Evolutionary conservation across 495 filamentous ascomycete genomes (phyloP).

Genomic region (Lasiosphaeria ovina): DNA sequence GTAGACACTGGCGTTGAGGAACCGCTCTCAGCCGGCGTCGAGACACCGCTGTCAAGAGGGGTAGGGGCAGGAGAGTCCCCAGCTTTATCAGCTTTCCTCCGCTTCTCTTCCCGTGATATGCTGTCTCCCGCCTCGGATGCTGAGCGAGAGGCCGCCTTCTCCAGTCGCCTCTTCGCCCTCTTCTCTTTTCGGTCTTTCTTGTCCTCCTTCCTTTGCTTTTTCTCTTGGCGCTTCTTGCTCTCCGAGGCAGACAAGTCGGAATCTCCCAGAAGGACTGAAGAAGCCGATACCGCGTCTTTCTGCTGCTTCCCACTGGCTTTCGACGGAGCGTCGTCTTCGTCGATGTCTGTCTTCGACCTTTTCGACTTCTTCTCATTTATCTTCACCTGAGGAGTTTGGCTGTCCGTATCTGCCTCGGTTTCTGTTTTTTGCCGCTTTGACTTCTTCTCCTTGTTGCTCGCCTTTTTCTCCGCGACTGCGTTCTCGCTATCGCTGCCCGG

Average conservation of each 20-base stretch:
- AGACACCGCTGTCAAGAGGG: constrained; percentile 24
- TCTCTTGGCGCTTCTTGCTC: constrained; percentile 37
- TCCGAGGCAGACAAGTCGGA: constrained; percentile 10
- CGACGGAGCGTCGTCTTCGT: constrained; percentile 20
- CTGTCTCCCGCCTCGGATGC: constrained; percentile 20
- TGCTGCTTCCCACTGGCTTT: no score
- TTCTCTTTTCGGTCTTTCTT: constrained; percentile 49
- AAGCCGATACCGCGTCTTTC: no score
- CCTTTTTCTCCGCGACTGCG: constrained; percentile 32
- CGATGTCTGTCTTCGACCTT: constrained; percentile 28
- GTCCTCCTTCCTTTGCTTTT: constrained; percentile 33
- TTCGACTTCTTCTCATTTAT: constrained; percentile 42
- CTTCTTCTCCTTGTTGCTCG: constrained; percentile 35
- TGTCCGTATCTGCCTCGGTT: constrained; percentile 27
- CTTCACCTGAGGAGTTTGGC: constrained; percentile 26
- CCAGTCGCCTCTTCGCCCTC: constrained; percentile 43
- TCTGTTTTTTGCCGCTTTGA: constrained; percentile 42
- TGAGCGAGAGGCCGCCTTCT: constrained; percentile 37
- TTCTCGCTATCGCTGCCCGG: constrained; percentile 26
- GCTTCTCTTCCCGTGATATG: constrained; percentile 25
- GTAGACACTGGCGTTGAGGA: constrained; percentile 40
- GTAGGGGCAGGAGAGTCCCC: constrained; percentile 23
- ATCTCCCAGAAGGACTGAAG: no score
- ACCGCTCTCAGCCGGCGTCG: constrained; percentile 29
- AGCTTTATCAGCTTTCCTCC: constrained; percentile 20